phyloP scores from a whole-genome alignment of 257 asterid genomes.

The Schizonepeta tenuifolia region DNA sequence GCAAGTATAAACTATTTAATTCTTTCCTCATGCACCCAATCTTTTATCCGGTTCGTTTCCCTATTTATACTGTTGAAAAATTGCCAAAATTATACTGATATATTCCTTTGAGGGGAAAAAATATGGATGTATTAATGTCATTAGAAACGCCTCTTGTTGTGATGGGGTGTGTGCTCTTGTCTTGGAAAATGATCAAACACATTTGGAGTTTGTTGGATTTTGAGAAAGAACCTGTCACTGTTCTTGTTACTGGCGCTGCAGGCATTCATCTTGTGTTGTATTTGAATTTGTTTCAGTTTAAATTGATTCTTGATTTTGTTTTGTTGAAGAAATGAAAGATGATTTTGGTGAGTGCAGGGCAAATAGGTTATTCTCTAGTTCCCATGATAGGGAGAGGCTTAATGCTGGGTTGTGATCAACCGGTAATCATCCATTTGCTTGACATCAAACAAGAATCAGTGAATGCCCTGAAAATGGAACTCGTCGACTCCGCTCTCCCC shows the following conservation, averaged over 20 bases:
- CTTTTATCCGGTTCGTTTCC: not conserved
- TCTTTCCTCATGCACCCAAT: not conserved
- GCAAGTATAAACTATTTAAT: not conserved
- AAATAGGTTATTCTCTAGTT: conserved; percentile 86
- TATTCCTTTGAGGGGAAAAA: not conserved
- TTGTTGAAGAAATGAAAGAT: not conserved
- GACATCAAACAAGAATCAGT: conserved; percentile 64
- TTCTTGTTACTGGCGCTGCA: conserved; percentile 89
- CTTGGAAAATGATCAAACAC: conserved; percentile 67
- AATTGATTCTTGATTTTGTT: not conserved
- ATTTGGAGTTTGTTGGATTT: conserved; percentile 54
- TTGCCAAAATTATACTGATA: conserved; percentile 12
- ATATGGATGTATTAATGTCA: conserved; percentile 52
- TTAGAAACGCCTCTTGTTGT: conserved; percentile 63
- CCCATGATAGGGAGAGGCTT: conserved; percentile 85
- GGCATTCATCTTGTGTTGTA: conserved; percentile 50
- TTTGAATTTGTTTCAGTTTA: too few relatives aligned
- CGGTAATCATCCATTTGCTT: conserved; percentile 82
- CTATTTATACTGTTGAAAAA: not conserved
- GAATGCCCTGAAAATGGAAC: conserved; percentile 71
- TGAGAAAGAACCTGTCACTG: conserved; percentile 61
- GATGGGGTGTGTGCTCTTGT: conserved; percentile 58
- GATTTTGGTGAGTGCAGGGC: conserved; percentile 49
- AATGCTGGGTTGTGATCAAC: conserved; percentile 81
- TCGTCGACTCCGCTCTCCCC: conserved; percentile 83